Conservation (phyloP, 306 rosid species). For the Styphnolobium japonicum region DNA sequence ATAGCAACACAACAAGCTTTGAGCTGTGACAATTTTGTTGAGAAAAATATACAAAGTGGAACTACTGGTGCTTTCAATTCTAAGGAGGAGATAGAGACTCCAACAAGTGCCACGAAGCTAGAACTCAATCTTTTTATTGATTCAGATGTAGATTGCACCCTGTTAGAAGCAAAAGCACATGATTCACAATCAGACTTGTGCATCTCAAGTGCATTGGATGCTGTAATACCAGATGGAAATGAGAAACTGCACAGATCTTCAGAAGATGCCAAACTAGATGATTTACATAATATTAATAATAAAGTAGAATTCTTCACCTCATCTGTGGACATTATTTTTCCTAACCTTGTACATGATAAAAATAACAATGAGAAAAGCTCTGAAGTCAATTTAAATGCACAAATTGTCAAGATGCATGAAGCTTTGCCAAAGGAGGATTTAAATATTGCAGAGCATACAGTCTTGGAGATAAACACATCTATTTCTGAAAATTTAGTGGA, state of each 20-base stretch:
- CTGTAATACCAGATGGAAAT: slow-evolving; percentile 21
- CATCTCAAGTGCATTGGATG: slow-evolving; percentile 21
- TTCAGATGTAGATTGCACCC: slow-evolving; percentile 15
- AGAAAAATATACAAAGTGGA: slow-evolving; percentile 11
- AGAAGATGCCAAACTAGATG: slow-evolving; percentile 13
- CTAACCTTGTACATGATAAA: slow-evolving; percentile 17
- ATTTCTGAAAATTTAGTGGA: slow-evolving; percentile 24
- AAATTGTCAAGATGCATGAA: slow-evolving; percentile 18
- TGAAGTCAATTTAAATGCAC: slow-evolving; percentile 26
- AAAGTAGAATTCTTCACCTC: slow-evolving; percentile 26
- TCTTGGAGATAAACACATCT: slow-evolving; percentile 19
- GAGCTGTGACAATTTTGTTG: slow-evolving; percentile 9
- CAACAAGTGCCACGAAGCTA: slow-evolving; percentile 9
- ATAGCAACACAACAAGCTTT: slow-evolving; percentile 5
- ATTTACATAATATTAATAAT: slow-evolving; percentile 21
- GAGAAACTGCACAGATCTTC: slow-evolving; percentile 6
- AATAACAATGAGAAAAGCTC: slow-evolving; percentile 15
- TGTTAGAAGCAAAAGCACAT: slow-evolving; percentile 17
- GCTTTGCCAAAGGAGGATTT: slow-evolving; percentile 28
- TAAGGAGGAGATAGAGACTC: slow-evolving; percentile 22
- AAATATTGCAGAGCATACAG: slow-evolving; percentile 21
- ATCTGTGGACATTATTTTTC: slow-evolving; percentile 23
- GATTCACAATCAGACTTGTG: slow-evolving; percentile 25
- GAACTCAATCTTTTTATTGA: slow-evolving; percentile 13
- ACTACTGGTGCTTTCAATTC: slow-evolving; percentile 21